Conservation (phyloP, 2,329 filamentous ascomycete species). For the Trichoderma gracile region DNA sequence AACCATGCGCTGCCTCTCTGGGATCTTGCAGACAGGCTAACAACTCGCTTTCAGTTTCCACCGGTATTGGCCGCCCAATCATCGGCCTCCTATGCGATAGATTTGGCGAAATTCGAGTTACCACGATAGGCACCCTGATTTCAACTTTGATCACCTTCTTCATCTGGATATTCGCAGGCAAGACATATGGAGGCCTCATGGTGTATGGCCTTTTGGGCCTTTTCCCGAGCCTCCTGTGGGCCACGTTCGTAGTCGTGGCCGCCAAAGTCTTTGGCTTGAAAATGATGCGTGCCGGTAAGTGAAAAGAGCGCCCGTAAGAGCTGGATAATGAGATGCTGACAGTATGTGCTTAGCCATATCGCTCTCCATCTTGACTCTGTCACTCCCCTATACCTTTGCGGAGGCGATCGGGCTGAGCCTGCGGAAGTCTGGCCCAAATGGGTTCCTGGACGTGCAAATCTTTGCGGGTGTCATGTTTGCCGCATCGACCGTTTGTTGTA, state of each 20-base stretch:
- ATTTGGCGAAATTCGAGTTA: conserved; percentile 2
- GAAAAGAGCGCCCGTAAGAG: no score
- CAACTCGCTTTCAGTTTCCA: background rate
- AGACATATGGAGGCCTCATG: conserved; percentile 7
- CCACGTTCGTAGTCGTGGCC: background rate
- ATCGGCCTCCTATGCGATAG: conserved; percentile 12
- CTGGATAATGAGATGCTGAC: background rate
- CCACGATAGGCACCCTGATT: background rate
- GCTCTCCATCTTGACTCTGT: conserved; percentile 5
- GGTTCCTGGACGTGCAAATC: conserved; percentile 6
- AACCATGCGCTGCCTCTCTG: background rate
- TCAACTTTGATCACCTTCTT: conserved; percentile 13
- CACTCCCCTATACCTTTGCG: conserved; percentile 16
- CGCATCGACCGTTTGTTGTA: conserved; percentile 9
- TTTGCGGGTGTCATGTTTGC: conserved; percentile 17
- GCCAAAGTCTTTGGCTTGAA: conserved; percentile 1
- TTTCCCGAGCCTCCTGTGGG: conserved; percentile 15
- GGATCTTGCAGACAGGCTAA: background rate
- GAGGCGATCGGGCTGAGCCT: conserved; percentile 15
- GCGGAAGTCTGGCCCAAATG: conserved; percentile 2
- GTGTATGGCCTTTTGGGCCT: conserved; percentile 8
- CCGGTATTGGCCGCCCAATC: conserved; percentile 12
- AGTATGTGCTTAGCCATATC: background rate
- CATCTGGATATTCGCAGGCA: conserved; percentile 17
- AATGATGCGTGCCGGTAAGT: conserved; percentile 4